Evolutionary conservation across 2,329 filamentous ascomycete species (phyloP).

Genomic region (Cladophialophora exuberans): DNA sequence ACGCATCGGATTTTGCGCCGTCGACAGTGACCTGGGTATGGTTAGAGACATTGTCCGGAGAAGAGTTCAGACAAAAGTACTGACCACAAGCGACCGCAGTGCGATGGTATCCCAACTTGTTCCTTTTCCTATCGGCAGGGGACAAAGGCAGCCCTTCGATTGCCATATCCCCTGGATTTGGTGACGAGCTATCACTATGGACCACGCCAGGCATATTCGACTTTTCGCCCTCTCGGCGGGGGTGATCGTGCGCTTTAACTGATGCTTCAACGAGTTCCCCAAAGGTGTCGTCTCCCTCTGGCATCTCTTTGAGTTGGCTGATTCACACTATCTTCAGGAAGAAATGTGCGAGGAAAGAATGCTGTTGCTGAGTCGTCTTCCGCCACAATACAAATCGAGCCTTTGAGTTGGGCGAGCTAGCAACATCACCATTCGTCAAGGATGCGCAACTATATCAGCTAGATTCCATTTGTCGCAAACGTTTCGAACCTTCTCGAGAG

Average conservation of each 20-base stretch:
- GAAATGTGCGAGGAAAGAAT: not conserved
- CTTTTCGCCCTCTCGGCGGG: constrained; percentile 1
- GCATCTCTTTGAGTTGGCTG: constrained; percentile 16
- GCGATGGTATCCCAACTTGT: constrained; percentile 93
- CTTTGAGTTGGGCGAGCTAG: constrained; percentile 2
- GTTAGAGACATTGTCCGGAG: constrained; percentile 18
- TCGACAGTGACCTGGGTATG: constrained; percentile 76
- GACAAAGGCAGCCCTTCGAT: constrained; percentile 40
- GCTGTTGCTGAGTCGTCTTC: not conserved
- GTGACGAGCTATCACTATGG: constrained; percentile 50
- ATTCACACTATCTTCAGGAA: constrained; percentile 3
- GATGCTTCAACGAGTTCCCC: constrained; percentile 7
- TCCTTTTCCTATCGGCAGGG: constrained; percentile 71
- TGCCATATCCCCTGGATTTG: constrained; percentile 50
- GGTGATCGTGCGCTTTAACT: constrained; percentile 2
- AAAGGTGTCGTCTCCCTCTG: constrained; percentile 22
- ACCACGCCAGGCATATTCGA: constrained; percentile 33
- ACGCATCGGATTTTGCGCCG: constrained; percentile 92
- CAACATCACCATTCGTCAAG: constrained; percentile 12
- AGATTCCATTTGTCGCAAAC: constrained; percentile 11
- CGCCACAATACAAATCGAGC: constrained; percentile 6
- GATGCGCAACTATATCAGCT: not conserved
- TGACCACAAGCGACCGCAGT: constrained; percentile 95
- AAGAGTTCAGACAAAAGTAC: constrained; percentile 45
- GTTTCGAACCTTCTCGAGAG: no score